These are phyloP conservation scores for Rhizopus sp. DNA, from an alignment of 371 early-diverging fungal species.

Conservation along the genomic window DNA sequence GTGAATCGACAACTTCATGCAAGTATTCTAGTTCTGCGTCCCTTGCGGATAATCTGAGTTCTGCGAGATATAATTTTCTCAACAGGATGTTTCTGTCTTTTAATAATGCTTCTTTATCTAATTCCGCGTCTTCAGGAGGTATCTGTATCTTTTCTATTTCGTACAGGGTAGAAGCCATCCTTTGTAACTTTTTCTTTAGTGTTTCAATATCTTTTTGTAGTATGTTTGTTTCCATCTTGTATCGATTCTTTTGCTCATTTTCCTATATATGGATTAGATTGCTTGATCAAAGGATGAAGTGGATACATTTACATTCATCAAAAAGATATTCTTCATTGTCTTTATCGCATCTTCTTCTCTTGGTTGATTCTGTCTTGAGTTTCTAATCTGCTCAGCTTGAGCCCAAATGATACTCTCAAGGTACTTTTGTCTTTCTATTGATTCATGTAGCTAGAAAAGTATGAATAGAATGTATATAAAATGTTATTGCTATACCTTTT, in stretches of 20 bases:
- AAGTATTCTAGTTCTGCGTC: conserved; percentile 49
- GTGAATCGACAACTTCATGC: conserved; percentile 28
- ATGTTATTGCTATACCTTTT: conserved; percentile 24
- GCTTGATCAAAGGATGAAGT: background rate
- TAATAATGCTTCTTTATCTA: conserved; percentile 30
- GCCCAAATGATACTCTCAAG: conserved; percentile 32
- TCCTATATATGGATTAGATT: conserved; percentile 13
- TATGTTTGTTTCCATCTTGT: conserved; percentile 26
- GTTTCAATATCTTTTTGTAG: conserved; percentile 30
- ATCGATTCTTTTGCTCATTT: conserved; percentile 29
- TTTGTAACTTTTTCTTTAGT: conserved; percentile 26
- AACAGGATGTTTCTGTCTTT: conserved; percentile 30
- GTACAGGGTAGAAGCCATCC: conserved; percentile 28
- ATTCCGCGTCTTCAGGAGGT: conserved; percentile 21
- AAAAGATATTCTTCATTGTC: conserved; percentile 35
- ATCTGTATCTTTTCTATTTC: conserved; percentile 36
- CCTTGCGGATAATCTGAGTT: conserved; percentile 42
- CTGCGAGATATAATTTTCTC: conserved; percentile 42
- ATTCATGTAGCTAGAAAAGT: conserved; percentile 24
- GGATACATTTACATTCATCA: conserved; percentile 24
- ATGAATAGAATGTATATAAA: background rate
- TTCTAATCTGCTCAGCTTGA: conserved; percentile 33
- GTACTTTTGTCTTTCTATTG: conserved; percentile 28
- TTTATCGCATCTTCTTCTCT: conserved; percentile 22
- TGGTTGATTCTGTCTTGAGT: conserved; percentile 5